Percentiles rank a stretch among this genome's conserved stretches.
phyloP scores from a whole-genome alignment of 805 yeast species.

The Scheffersomyces amazonensis region DNA sequence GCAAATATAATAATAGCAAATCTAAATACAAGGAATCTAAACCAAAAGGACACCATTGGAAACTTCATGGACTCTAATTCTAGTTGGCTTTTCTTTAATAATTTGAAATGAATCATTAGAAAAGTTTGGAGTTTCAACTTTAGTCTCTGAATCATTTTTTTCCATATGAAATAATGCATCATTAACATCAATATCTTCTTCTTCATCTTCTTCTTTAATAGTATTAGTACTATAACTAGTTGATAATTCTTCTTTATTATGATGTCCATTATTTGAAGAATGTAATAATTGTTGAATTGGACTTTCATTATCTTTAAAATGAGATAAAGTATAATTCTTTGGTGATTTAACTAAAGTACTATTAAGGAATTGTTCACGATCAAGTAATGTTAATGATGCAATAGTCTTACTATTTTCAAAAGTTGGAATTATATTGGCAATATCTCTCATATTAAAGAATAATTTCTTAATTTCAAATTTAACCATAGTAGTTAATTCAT shows the following conservation, averaged over 20 bases:
- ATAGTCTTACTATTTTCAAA: conserved; percentile 27
- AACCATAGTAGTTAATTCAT: conserved; percentile 31
- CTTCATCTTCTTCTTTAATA: conserved; percentile 40
- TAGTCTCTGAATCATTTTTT: background rate
- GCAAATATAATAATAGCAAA: too few relatives aligned
- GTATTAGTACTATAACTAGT: conserved; percentile 35
- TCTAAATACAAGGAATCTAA: too few relatives aligned
- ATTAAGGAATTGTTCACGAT: conserved; percentile 6
- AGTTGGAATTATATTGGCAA: conserved; percentile 32
- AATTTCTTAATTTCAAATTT: conserved; percentile 30
- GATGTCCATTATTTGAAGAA: conserved; percentile 1
- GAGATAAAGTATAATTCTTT: conserved; percentile 36
- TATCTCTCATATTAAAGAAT: conserved; percentile 27
- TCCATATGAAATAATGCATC: background rate
- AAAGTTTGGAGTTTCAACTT: background rate
- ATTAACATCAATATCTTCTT: conserved; percentile 11
- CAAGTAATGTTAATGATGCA: conserved; percentile 12
- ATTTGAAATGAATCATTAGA: background rate
- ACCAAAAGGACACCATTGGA: background rate
- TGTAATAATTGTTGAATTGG: conserved; percentile 34
- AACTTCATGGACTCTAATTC: background rate
- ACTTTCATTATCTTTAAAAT: conserved; percentile 33
- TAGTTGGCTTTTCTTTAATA: background rate
- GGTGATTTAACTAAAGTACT: conserved; percentile 37
- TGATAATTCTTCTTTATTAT: conserved; percentile 13